A percentile compares a stretch with the other conserved stretches of the same genome.
These are phyloP conservation scores for Globisporangium nunn DNA, from an alignment of 352 stramenopile genomes.

Conservation along the genomic window DNA sequence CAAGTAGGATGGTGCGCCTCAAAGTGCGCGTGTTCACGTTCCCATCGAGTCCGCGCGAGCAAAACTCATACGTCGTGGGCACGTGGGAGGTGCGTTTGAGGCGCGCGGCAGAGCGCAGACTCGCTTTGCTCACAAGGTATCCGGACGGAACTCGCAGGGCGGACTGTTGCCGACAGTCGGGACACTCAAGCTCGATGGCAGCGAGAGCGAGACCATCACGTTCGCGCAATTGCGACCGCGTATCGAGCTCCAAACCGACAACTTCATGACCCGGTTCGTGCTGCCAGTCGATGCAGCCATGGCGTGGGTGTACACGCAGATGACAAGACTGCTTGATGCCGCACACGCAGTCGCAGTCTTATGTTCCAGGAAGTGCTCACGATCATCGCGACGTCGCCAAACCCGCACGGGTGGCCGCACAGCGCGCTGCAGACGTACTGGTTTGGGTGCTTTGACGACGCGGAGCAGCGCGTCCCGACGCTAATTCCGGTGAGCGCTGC, in stretches of 20 bases:
- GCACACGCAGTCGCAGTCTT: constrained; percentile 41
- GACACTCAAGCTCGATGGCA: constrained; percentile 53
- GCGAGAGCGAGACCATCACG: constrained; percentile 42
- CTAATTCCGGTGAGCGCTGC: constrained; percentile 29
- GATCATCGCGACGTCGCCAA: constrained; percentile 47
- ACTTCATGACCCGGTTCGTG: constrained; percentile 48
- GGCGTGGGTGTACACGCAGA: too few species aligned
- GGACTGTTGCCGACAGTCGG: constrained; percentile 56
- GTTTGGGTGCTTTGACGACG: constrained; percentile 54
- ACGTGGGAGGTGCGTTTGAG: constrained; percentile 40
- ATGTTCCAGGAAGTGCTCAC: constrained; percentile 76
- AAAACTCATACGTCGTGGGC: constrained; percentile 77
- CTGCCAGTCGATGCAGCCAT: neutral
- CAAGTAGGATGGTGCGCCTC: constrained; percentile 26
- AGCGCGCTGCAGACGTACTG: constrained; percentile 72
- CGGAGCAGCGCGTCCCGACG: constrained; percentile 28
- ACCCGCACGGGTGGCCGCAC: constrained; percentile 54
- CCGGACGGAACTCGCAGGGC: constrained; percentile 19
- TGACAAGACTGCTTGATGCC: too few species aligned
- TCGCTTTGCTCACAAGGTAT: neutral
- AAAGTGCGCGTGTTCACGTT: constrained; percentile 81
- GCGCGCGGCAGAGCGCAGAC: neutral
- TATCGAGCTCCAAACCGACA: constrained; percentile 58
- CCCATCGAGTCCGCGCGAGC: constrained; percentile 45
- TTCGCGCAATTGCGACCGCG: constrained; percentile 56